These are phyloP conservation scores for Herpotrichia juniperi DNA, from an alignment of 2,329 filamentous ascomycete species.

Conservation along the genomic window DNA sequence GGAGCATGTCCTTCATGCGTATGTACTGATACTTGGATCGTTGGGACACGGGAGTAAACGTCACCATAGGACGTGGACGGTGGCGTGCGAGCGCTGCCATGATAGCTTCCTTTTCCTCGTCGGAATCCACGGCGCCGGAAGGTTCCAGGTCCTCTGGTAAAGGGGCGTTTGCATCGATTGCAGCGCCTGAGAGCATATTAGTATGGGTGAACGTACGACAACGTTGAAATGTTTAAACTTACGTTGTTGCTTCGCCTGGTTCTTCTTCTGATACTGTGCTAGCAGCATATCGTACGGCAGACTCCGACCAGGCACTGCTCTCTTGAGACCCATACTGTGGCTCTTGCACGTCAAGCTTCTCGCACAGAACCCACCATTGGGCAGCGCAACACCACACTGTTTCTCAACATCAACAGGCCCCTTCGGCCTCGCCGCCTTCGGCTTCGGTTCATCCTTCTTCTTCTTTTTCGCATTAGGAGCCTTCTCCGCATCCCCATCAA, in stretches of 20 bases:
- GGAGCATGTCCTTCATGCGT: slow-evolving; percentile 68
- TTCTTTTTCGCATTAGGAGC: slow-evolving; percentile 82
- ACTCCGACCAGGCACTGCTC: slow-evolving; percentile 83
- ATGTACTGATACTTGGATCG: slow-evolving; percentile 64
- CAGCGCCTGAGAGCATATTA: slow-evolving; percentile 69
- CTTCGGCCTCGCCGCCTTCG: slow-evolving; percentile 83
- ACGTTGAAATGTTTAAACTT: slow-evolving; percentile 50
- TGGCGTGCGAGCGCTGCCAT: slow-evolving; percentile 79
- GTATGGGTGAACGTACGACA: neutral
- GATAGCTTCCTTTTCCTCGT: slow-evolving; percentile 89
- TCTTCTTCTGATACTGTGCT: slow-evolving; percentile 78
- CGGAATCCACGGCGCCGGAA: slow-evolving; percentile 78
- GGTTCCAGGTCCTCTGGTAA: slow-evolving; percentile 82
- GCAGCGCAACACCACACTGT: slow-evolving; percentile 86
- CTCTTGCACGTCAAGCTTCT: slow-evolving; percentile 91
- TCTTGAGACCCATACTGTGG: slow-evolving; percentile 93
- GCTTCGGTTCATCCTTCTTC: slow-evolving; percentile 90
- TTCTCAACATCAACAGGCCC: slow-evolving; percentile 92
- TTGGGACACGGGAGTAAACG: slow-evolving; percentile 62
- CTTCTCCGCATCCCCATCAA: slow-evolving; percentile 71
- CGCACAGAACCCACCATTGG: slow-evolving; percentile 86
- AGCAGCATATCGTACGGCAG: slow-evolving; percentile 92
- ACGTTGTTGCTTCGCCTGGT: slow-evolving; percentile 98
- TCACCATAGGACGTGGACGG: slow-evolving; percentile 77
- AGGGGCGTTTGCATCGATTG: slow-evolving; percentile 91